These are phyloP conservation scores for Cyclotella cryptica DNA, from an alignment of 108 stramenopile genomes.

Conservation along the genomic window DNA sequence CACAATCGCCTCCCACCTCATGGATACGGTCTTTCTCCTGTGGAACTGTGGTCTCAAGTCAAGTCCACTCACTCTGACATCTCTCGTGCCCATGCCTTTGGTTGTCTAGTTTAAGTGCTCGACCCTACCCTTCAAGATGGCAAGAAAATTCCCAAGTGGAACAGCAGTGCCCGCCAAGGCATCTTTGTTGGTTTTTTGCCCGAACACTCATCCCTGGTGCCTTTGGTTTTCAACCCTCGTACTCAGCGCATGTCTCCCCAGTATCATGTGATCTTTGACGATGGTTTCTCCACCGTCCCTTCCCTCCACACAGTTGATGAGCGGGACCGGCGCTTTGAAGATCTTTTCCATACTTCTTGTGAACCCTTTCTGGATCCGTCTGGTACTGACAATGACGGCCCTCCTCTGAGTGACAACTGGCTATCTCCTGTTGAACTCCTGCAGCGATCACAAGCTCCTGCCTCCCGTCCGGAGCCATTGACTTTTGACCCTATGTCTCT, in stretches of 20 bases:
- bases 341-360: neutral
- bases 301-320: slow-evolving; percentile 3
- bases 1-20: slow-evolving; percentile 31
- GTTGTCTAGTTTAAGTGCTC: slow-evolving; percentile 65
- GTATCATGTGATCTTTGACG: slow-evolving; percentile 61
- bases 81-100: slow-evolving; percentile 44
- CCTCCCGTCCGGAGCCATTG: neutral
- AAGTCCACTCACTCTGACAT: slow-evolving; percentile 22
- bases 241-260: slow-evolving; percentile 57
- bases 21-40: slow-evolving; percentile 38
- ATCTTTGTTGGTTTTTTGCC: slow-evolving; percentile 20
- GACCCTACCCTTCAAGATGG: slow-evolving; percentile 67
- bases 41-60: slow-evolving; percentile 13
- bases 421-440: neutral
- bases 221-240: slow-evolving; percentile 36
- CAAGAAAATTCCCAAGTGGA: slow-evolving; percentile 67
- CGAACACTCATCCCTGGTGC: slow-evolving; percentile 38
- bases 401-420: neutral
- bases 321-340: neutral
- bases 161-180: slow-evolving; percentile 50
- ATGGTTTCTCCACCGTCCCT: slow-evolving; percentile 44
- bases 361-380: neutral
- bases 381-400: neutral
- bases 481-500: neutral
- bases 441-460: neutral